Evolutionary conservation across 345 rosid genomes (phyloP).

Genomic region (rapeseed (Brassica napus)): DNA sequence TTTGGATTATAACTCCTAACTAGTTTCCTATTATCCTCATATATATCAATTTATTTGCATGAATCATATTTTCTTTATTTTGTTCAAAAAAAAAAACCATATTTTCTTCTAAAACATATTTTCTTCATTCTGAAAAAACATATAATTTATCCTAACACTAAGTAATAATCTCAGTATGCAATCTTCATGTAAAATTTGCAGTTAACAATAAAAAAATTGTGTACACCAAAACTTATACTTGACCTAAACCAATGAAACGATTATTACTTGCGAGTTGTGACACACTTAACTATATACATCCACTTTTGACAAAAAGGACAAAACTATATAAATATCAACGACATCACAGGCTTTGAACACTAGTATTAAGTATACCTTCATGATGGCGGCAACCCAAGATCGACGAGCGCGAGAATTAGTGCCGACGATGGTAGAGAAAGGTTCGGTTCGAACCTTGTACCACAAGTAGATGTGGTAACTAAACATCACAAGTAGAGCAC

Average conservation of each 20-base stretch:
- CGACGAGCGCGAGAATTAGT: constrained; percentile 64
- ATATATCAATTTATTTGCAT: background rate
- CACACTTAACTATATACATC: background rate
- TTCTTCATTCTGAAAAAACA: too few relatives aligned
- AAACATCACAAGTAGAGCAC: constrained; percentile 48
- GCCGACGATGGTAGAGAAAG: constrained; percentile 76
- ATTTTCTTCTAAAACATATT: too few relatives aligned
- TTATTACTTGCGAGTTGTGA: background rate
- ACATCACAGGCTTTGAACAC: background rate
- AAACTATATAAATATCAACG: background rate
- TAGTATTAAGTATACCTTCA: constrained; percentile 54
- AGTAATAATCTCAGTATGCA: background rate
- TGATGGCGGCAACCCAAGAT: constrained; percentile 77
- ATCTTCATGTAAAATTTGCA: background rate
- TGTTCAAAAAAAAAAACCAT: too few relatives aligned
- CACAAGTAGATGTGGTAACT: constrained; percentile 68
- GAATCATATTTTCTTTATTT: background rate
- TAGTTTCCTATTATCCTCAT: background rate
- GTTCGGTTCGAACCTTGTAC: constrained; percentile 72
- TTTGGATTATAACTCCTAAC: background rate
- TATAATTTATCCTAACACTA: background rate
- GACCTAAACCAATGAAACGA: background rate
- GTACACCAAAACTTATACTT: background rate
- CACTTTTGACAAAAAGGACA: background rate
- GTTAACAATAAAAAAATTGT: background rate